Conservation (phyloP, 306 rosid species). For the Quercus mongolica region DNA sequence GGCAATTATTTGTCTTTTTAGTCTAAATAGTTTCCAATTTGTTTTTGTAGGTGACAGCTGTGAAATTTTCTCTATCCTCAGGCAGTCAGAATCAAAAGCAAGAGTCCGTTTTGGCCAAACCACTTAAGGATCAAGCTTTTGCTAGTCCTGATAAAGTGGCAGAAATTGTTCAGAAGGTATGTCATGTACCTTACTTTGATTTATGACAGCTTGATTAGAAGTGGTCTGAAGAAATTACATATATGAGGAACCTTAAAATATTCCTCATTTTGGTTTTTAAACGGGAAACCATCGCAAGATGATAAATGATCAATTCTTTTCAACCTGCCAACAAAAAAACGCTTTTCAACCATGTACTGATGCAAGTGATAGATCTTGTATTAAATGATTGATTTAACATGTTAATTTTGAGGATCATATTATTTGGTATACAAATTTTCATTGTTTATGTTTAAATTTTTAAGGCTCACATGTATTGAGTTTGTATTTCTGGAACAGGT, state of each 20-base stretch:
- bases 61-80: conserved; percentile 77
- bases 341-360: neutral
- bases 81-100: conserved; percentile 72
- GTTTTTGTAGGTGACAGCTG: conserved; percentile 78
- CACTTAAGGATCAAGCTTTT: conserved; percentile 88
- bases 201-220: neutral
- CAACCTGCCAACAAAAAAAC: too few species aligned
- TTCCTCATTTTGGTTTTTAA: neutral
- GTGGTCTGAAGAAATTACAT: neutral
- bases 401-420: neutral
- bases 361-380: neutral
- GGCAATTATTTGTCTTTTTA: neutral
- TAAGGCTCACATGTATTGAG: conserved; percentile 10
- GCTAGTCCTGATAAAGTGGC: conserved; percentile 96
- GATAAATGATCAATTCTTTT: neutral
- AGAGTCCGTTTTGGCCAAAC: conserved; percentile 73
- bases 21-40: conserved; percentile 8
- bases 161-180: conserved; percentile 87
- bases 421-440: too few species aligned
- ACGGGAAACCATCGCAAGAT: neutral
- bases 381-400: neutral
- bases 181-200: neutral
- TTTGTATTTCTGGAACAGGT: conserved; percentile 55
- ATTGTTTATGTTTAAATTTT: too few species aligned
- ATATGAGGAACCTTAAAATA: neutral